These are phyloP conservation scores for Myrmaecium sp. DNA, from an alignment of 2,329 filamentous ascomycete genomes.

Conservation along the genomic window DNA sequence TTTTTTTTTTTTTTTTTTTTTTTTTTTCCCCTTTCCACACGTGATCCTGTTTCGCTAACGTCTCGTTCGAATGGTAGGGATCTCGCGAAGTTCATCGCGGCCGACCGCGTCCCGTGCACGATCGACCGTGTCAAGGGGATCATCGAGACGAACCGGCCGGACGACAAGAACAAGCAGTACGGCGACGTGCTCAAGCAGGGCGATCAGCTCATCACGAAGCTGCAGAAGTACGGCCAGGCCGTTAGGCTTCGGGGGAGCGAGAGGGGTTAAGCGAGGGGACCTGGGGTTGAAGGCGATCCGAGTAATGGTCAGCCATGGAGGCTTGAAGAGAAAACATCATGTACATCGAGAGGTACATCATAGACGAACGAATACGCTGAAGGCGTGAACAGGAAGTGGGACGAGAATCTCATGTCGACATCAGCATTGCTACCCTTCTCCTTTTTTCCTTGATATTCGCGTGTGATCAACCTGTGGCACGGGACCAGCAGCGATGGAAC, in stretches of 20 bases:
- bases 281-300: no score
- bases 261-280: constrained; percentile 48
- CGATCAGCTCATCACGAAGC: constrained; percentile 93
- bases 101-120: constrained; percentile 83
- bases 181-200: constrained; percentile 95
- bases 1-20: constrained; percentile 1
- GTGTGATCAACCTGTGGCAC: no score
- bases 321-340: no score
- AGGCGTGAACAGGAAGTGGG: no score
- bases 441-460: no score
- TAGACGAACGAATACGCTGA: no score
- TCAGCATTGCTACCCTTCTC: no score
- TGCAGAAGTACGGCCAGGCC: constrained; percentile 97
- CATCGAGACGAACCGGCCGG: constrained; percentile 93
- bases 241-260: constrained; percentile 90
- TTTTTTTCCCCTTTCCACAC: constrained; percentile 1
- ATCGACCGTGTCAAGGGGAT: constrained; percentile 94
- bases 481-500: no score
- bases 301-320: no score
- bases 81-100: constrained; percentile 91
- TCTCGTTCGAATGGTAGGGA: constrained; percentile 41
- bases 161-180: constrained; percentile 99
- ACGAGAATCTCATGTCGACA: no score
- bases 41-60: constrained; percentile 2
- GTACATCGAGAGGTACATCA: no score